phyloP scores from a whole-genome alignment of 2,329 filamentous ascomycete species.

The Byssothecium circinans region DNA sequence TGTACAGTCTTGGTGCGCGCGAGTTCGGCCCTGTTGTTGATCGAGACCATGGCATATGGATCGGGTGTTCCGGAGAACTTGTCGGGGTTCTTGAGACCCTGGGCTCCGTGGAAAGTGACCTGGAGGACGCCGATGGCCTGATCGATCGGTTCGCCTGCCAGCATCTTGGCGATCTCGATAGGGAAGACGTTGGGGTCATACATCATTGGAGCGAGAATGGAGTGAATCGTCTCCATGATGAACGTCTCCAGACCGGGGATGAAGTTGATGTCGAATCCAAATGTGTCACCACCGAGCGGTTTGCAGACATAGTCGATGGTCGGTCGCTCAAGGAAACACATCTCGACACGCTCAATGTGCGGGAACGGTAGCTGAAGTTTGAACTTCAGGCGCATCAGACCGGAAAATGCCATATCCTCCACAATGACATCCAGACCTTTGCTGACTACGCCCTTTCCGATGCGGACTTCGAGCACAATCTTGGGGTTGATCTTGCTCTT shows the following conservation, averaged over 20 bases:
- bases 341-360: conserved; percentile 90
- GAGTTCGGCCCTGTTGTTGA: conserved; percentile 80
- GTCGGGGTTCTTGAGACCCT: conserved; percentile 92
- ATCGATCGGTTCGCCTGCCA: conserved; percentile 90
- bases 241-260: conserved; percentile 92
- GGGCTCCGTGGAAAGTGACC: conserved; percentile 85
- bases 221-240: conserved; percentile 95
- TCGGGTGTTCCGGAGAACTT: conserved; percentile 91
- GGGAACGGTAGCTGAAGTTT: conserved; percentile 96
- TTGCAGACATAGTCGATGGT: conserved; percentile 97
- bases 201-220: conserved; percentile 94
- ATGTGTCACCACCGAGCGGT: conserved; percentile 88
- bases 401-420: conserved; percentile 94
- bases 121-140: conserved; percentile 94
- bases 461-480: conserved; percentile 87
- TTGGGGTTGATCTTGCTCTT: conserved; percentile 98
- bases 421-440: conserved; percentile 97
- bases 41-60: conserved; percentile 81
- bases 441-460: conserved; percentile 95
- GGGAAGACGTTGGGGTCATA: conserved; percentile 97
- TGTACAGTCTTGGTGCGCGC: conserved; percentile 86
- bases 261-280: conserved; percentile 99
- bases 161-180: conserved; percentile 97
- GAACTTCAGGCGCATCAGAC: conserved; percentile 94
- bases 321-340: conserved; percentile 89